These are phyloP conservation scores for Solanum lignicaule DNA, from an alignment of 257 asterid genomes.

Conservation along the genomic window DNA sequence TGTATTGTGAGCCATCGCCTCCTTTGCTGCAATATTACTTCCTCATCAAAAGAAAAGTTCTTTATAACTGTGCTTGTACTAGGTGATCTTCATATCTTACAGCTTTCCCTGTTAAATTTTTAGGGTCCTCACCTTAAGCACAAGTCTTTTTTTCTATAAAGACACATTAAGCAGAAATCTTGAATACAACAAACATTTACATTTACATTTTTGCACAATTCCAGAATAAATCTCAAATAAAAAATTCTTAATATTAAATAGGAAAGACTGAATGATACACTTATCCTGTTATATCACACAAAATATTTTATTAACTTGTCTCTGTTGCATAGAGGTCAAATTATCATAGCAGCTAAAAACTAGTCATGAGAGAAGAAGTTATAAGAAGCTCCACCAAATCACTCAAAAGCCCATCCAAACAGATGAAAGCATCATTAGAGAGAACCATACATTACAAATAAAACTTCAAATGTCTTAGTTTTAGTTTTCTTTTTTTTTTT, in stretches of 20 bases:
- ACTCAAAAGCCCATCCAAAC: not conserved
- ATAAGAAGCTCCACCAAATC: not conserved
- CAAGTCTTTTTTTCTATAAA: not conserved
- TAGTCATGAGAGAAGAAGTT: not conserved
- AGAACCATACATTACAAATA: not conserved
- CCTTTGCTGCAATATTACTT: not conserved
- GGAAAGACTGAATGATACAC: not conserved
- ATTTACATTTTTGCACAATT: not conserved
- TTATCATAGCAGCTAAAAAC: not conserved
- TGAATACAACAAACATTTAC: not conserved
- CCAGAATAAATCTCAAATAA: not conserved
- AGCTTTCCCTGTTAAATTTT: not conserved
- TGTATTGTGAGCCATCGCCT: not conserved
- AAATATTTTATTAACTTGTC: not conserved
- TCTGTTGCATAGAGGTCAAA: not conserved
- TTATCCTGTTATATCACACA: not conserved
- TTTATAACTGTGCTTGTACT: not conserved
- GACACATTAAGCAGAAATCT: not conserved
- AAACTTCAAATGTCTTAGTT: not conserved
- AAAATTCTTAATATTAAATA: not conserved
- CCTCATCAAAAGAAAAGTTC: not conserved
- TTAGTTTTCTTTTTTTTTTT: not conserved
- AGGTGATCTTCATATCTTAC: not conserved
- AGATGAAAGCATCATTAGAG: not conserved
- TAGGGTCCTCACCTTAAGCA: not conserved